These are phyloP conservation scores for Pseudohalonectria lignicola DNA, from an alignment of 2,329 filamentous ascomycete species.

Conservation along the genomic window DNA sequence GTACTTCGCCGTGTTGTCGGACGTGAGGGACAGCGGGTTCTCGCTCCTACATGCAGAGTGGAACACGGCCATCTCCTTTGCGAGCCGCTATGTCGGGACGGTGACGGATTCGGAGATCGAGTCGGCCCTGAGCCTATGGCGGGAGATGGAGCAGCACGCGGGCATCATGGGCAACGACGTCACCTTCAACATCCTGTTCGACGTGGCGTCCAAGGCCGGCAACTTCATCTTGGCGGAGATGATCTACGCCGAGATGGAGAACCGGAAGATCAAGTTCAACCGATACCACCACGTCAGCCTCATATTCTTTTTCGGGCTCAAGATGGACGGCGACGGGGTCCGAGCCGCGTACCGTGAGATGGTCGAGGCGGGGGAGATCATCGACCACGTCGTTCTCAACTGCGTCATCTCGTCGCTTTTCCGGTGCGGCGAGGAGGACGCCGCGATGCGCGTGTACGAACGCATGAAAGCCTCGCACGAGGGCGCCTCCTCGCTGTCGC, in stretches of 20 bases:
- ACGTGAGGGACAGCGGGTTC: constrained; percentile 66
- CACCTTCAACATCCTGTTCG: constrained; percentile 92
- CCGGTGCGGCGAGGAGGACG: constrained; percentile 60
- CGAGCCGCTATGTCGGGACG: constrained; percentile 56
- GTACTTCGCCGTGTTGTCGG: constrained; percentile 74
- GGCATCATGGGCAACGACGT: constrained; percentile 56
- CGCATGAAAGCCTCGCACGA: constrained; percentile 64
- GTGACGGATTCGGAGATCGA: constrained; percentile 50
- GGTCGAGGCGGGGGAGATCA: constrained; percentile 74
- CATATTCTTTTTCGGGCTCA: constrained; percentile 75
- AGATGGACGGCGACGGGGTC: constrained; percentile 61
- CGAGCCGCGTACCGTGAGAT: constrained; percentile 71
- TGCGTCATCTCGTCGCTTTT: constrained; percentile 74
- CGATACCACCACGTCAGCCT: constrained; percentile 73
- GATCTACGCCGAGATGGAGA: constrained; percentile 70
- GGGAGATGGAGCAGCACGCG: constrained; percentile 72
- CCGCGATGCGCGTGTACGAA: constrained; percentile 71
- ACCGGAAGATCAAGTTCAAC: constrained; percentile 56
- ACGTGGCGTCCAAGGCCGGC: constrained; percentile 74
- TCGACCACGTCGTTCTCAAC: constrained; percentile 81
- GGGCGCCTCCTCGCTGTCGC: constrained; percentile 25
- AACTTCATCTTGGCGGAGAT: constrained; percentile 78
- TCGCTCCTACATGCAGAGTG: constrained; percentile 60
- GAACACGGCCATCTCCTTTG: constrained; percentile 75
- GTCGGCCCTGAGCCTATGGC: constrained; percentile 68